A percentile compares a stretch with the other conserved stretches of the same genome.
phyloP scores from a whole-genome alignment of 1,284 basidiomycete genomes.

The Macrocystidia cucumis region DNA sequence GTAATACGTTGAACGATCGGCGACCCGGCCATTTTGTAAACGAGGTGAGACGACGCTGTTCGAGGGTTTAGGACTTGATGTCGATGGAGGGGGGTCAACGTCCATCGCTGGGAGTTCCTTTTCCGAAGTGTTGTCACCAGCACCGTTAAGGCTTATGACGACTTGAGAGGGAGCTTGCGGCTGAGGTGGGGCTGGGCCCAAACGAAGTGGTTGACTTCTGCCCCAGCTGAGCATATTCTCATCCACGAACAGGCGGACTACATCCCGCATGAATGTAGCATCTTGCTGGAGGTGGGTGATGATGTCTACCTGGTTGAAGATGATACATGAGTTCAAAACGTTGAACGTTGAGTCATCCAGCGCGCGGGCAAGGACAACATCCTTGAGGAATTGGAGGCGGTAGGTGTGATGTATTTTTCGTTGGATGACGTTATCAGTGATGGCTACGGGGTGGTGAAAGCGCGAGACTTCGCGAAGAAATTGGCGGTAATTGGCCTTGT shows the following conservation, averaged over 20 bases:
- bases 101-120: slow-evolving; percentile 23
- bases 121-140: slow-evolving; percentile 15
- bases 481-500: slow-evolving; percentile 95
- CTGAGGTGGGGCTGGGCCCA: slow-evolving; percentile 15
- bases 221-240: slow-evolving; percentile 43
- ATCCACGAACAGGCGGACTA: slow-evolving; percentile 75
- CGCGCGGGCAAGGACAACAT: slow-evolving; percentile 91
- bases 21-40: slow-evolving; percentile 16
- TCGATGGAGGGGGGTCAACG: slow-evolving; percentile 28
- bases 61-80: slow-evolving; percentile 15
- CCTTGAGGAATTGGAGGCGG: slow-evolving; percentile 94
- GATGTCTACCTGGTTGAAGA: slow-evolving; percentile 99
- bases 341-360: slow-evolving; percentile 97
- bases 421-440: slow-evolving; percentile 67
- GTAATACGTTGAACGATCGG: slow-evolving; percentile 28
- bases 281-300: slow-evolving; percentile 85
- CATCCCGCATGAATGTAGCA: slow-evolving; percentile 65
- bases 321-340: slow-evolving; percentile 94
- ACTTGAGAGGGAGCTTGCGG: slow-evolving; percentile 13
- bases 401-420: slow-evolving; percentile 96
- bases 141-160: slow-evolving; percentile 23
- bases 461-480: slow-evolving; percentile 78
- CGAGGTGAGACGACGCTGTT: slow-evolving; percentile 19
- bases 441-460: slow-evolving; percentile 83
- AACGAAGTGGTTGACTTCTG: slow-evolving; percentile 16